Conservation (phyloP, 2,329 filamentous ascomycete genomes). For the Aspergillus costaricaensis region DNA sequence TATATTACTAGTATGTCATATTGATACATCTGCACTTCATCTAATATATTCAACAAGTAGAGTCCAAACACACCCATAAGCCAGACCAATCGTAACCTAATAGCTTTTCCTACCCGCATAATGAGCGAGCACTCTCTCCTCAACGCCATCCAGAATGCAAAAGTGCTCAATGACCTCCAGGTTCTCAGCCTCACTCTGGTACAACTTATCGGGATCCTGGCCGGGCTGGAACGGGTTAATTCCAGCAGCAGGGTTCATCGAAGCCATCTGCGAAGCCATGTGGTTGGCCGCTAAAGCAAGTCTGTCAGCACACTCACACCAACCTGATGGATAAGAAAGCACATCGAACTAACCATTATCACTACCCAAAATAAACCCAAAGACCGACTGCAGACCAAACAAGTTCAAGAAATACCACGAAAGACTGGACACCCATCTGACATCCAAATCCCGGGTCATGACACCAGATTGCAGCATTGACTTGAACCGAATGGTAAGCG, state of each 20-base stretch:
- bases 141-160: conserved; percentile 84
- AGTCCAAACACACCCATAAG: background rate
- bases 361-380: conserved; percentile 92
- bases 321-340: background rate
- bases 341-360: conserved; percentile 74
- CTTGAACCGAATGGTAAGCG: conserved; percentile 98
- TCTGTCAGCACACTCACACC: conserved; percentile 2
- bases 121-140: conserved; percentile 73
- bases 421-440: conserved; percentile 96
- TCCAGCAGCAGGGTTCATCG: conserved; percentile 68
- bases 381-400: conserved; percentile 94
- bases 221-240: conserved; percentile 83
- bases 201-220: conserved; percentile 94
- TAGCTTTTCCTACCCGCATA: conserved; percentile 25
- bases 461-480: conserved; percentile 98
- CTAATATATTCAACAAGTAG: background rate
- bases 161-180: conserved; percentile 92
- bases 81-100: background rate
- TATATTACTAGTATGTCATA: background rate
- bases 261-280: conserved; percentile 80
- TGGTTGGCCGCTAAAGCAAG: conserved; percentile 74
- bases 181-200: conserved; percentile 90
- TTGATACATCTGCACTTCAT: background rate
- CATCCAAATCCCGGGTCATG: conserved; percentile 92
- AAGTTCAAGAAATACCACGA: conserved; percentile 99